Base-by-base conservation (phyloP, 176 grass and related monocot species). In the Bothriochloa decipiens region DNA sequence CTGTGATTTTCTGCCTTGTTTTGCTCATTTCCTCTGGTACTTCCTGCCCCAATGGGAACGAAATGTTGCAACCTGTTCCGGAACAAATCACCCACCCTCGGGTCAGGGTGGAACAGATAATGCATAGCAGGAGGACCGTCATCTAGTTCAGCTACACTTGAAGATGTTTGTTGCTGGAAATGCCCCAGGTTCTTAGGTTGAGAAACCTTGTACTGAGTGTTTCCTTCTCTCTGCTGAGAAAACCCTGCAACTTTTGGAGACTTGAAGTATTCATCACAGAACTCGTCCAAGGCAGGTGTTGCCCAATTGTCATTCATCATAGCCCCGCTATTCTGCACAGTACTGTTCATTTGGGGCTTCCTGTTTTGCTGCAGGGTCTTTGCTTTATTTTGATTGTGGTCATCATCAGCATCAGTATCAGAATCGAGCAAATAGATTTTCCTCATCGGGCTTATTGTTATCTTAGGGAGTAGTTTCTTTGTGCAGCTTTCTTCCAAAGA, bases 381-480 rank as follows among this genome's bases (percentile, higher is more conserved):
- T 25, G 53, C 74, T 71, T 86, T 80, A 61, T 84, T 68, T 52
- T 76, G 86, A 72, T 52, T 74, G 55, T 84, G 70, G 28, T 93
- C 74, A 75, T 93, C 76, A 50, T 95, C 92, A 0, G 80, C 92
- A 83, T 98, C 96, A 15, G 90, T 94, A 79, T 94, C 95, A 25
- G 96, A 95, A 81, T 95, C 93, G 57, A 98, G 76, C 80, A 93
- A 77, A 78, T 87, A 76, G 26, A 98, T 93, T 87, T 93, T 98
- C 45, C 96, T 89, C 39, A 98, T 61, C 5, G 93, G 96, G 42
- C 91, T 95, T 76, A 91, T 65, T 49, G 82, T 90, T 68, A 91
- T 77, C 78, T 84, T 93, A 46, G 91, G 89, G 39, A 93, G 80
- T 57, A 93, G 40, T 83, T 93, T 95, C 75, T 89, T 98, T 64